Conservation (phyloP, 2,329 filamentous ascomycete genomes). For the Sporothrix sp. region DNA sequence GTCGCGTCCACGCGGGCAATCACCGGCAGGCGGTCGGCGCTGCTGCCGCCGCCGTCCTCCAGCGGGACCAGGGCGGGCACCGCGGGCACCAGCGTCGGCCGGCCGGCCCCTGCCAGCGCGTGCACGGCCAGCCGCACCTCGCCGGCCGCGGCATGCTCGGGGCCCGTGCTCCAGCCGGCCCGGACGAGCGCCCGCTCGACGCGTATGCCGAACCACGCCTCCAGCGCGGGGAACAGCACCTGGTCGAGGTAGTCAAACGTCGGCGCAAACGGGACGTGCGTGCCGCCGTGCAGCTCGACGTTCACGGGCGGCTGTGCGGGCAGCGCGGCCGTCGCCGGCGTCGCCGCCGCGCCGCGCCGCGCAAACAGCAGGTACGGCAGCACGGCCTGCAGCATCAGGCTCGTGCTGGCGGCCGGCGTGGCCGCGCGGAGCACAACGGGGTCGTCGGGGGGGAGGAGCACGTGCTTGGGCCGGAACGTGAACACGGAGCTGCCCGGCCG, state of each 20-base stretch:
- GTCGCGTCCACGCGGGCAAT: conserved; percentile 41
- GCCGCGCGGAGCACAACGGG: conserved; percentile 32
- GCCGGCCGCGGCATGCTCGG: conserved; percentile 27
- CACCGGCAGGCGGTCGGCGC: no score
- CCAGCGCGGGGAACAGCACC: conserved; percentile 45
- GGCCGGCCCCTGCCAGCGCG: conserved; percentile 21
- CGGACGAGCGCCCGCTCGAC: conserved; percentile 35
- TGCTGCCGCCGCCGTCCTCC: no score
- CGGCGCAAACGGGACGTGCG: conserved; percentile 47
- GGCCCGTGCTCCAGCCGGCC: conserved; percentile 44
- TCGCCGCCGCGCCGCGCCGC: conserved; percentile 19
- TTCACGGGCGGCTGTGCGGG: conserved; percentile 33
- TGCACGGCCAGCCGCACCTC: conserved; percentile 36
- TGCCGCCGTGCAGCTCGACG: conserved; percentile 47
- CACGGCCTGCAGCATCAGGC: conserved; percentile 51
- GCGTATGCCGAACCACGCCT: conserved; percentile 38
- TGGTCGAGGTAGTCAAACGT: conserved; percentile 56
- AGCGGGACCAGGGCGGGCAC: background rate
- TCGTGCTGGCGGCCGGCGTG: conserved; percentile 42
- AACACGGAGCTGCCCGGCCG: conserved; percentile 40
- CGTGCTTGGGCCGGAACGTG: conserved; percentile 33
- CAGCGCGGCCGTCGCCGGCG: background rate
- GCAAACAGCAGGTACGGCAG: conserved; percentile 50
- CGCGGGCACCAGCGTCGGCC: conserved; percentile 9
- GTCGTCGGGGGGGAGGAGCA: background rate